phyloP scores from a whole-genome alignment of 495 filamentous ascomycete genomes.

The Aspergillus homomorphus region DNA sequence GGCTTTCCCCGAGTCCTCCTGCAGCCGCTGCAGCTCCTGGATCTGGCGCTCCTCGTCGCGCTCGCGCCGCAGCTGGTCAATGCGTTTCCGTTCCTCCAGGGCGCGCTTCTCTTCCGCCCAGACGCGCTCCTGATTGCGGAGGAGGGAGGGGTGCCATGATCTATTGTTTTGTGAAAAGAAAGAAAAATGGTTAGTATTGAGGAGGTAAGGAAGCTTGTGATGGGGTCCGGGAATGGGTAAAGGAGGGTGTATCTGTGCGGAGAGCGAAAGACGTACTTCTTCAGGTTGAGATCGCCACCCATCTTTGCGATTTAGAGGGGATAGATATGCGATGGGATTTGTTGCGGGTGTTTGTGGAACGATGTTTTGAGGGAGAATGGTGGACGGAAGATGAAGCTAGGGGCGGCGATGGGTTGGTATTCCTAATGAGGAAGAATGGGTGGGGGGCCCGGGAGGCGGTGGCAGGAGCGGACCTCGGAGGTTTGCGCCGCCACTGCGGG shows the following conservation, averaged over 20 bases:
- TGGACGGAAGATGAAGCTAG: background rate
- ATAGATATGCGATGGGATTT: background rate
- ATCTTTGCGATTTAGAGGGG: conserved; percentile 49
- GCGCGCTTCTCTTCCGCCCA: conserved; percentile 88
- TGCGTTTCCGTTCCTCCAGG: conserved; percentile 91
- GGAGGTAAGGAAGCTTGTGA: too few species aligned
- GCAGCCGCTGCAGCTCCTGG: conserved; percentile 84
- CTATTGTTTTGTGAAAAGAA: conserved; percentile 17
- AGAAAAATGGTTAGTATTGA: conserved; percentile 14
- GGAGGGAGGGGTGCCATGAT: conserved; percentile 85
- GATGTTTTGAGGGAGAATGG: background rate
- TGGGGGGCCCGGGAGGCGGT: background rate
- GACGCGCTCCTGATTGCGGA: conserved; percentile 79
- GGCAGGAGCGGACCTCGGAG: background rate
- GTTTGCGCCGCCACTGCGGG: background rate
- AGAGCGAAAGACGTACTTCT: conserved; percentile 55
- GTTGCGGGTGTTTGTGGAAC: background rate
- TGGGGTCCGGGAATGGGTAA: background rate
- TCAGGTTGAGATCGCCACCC: conserved; percentile 89
- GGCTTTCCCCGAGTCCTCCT: conserved; percentile 82
- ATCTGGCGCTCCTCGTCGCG: conserved; percentile 90
- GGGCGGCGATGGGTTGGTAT: background rate
- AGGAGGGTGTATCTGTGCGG: background rate
- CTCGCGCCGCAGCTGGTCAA: conserved; percentile 83
- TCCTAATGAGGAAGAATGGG: background rate